A percentile compares a stretch with the other conserved stretches of the same genome.
These are phyloP conservation scores for Helotiales sp. DNA, from an alignment of 2,329 filamentous ascomycete genomes.

Conservation along the genomic window DNA sequence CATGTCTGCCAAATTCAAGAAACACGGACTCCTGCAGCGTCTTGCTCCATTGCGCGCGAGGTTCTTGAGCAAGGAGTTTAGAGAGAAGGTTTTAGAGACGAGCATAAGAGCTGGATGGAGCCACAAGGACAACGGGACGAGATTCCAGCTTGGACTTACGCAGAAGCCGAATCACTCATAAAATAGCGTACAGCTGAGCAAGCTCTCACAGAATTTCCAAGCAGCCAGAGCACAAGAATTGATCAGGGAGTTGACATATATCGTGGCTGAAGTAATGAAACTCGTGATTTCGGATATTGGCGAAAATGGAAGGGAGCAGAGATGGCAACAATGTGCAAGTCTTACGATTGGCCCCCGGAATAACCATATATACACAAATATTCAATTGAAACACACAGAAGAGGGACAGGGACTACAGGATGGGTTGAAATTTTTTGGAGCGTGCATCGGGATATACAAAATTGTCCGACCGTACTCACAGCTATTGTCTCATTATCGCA, in stretches of 20 bases:
- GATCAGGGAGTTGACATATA: conserved; percentile 3
- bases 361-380: conserved; percentile 4
- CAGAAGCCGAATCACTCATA: not conserved
- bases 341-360: conserved; percentile 7
- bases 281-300: not conserved
- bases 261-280: not conserved
- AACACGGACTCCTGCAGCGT: not conserved
- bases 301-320: not conserved
- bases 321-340: conserved; percentile 2
- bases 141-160: not conserved
- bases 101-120: not conserved
- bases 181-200: not conserved
- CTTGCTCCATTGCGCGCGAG: not conserved
- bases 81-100: not conserved
- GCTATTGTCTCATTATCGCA: conserved; percentile 4
- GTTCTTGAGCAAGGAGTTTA: not conserved
- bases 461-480: conserved; percentile 3
- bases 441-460: conserved; percentile 3
- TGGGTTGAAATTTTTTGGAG: not conserved
- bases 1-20: not conserved
- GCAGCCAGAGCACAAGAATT: not conserved
- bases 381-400: conserved; percentile 9
- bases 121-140: not conserved
- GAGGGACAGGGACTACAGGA: not conserved
- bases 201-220: not conserved